Base-by-base conservation (phyloP, 495 filamentous ascomycete species). In the Antarctomyces pellizariae region DNA sequence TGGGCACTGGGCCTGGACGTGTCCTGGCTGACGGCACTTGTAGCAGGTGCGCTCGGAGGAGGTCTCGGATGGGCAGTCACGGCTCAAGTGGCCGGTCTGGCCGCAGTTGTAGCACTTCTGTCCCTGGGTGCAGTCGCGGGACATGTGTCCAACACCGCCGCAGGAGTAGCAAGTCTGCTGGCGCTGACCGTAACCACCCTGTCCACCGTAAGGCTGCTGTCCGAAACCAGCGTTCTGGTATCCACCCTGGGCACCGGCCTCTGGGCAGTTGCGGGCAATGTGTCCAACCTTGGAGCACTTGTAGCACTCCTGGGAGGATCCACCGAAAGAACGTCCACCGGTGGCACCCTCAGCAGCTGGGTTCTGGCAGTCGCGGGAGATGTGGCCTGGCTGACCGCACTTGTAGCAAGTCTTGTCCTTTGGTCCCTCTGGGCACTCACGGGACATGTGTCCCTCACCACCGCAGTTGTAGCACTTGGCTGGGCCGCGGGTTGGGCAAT, bases 91-190 rank as follows among this genome's bases (percentile, higher is more conserved):
- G 34, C 86, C 86, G 27, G 80, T 71, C 52, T 89, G 76, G 33
- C 86, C 86, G 46, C 86, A 97, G 67, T 95, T 95, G 71, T 97
- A 97, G 70, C 86, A 97, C 63, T 95, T 95, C 60, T 83, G 82
- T 30, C 86, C 86, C 44, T 95, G 86, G 25, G 89, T 92, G 56
- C 86, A 97, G 53, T 95, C 86, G 38, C 83, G 72, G 42, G 76
- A 82, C 72, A 93, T 79, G 58, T 97, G 86, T 36, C 86, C 89
- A 46, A 75, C 80, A 24, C 86, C 86, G 43, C 86, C 84, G 52
- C 84, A 93, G 22, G 82, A 86, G 60, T 91, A 93, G 66, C 83
- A 91, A 32, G 79, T 90, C 53, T 82, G 76, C 35, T 62, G 62
- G 33, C 66, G 57, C 23, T 45, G 53, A 20, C 56, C 52, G 27